phyloP scores from a whole-genome alignment of 2,329 filamentous ascomycete species.

The Microsporum canis region DNA sequence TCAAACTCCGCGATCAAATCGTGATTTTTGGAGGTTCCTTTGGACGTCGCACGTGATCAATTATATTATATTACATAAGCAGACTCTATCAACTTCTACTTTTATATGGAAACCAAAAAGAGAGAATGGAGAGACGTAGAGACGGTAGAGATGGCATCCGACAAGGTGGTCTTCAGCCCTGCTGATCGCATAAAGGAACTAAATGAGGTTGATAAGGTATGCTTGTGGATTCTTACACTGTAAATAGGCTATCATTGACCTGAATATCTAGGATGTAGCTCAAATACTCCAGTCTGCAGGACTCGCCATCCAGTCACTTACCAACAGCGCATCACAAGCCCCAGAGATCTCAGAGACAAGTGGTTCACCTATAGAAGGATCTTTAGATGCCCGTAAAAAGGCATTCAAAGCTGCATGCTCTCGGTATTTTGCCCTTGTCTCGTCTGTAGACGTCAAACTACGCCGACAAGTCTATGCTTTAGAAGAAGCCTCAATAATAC shows the following conservation, averaged over 20 bases:
- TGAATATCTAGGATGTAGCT: slow-evolving; percentile 36
- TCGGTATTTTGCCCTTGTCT: slow-evolving; percentile 61
- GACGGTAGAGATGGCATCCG: not conserved
- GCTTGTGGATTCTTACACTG: not conserved
- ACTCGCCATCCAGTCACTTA: slow-evolving; percentile 52
- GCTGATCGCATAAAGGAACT: slow-evolving; percentile 72
- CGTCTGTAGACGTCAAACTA: slow-evolving; percentile 61
- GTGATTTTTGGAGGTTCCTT: not conserved
- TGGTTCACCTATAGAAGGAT: slow-evolving; percentile 21
- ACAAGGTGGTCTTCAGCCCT: slow-evolving; percentile 44
- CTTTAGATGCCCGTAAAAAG: slow-evolving; percentile 45
- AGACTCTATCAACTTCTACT: not conserved
- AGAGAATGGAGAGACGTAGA: not conserved
- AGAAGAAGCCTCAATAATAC: slow-evolving; percentile 68
- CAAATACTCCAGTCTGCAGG: slow-evolving; percentile 49
- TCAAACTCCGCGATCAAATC: not conserved
- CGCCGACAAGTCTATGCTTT: slow-evolving; percentile 66
- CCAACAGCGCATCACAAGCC: slow-evolving; percentile 34
- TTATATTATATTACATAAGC: not conserved
- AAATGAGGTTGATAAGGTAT: slow-evolving; percentile 61
- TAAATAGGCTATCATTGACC: not conserved
- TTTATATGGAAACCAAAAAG: not conserved
- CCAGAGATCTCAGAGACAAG: slow-evolving; percentile 17
- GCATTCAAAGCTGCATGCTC: slow-evolving; percentile 46
- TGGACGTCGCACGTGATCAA: not conserved